Base-by-base conservation (phyloP, 441 rosid species). In the Populus hybrid region DNA sequence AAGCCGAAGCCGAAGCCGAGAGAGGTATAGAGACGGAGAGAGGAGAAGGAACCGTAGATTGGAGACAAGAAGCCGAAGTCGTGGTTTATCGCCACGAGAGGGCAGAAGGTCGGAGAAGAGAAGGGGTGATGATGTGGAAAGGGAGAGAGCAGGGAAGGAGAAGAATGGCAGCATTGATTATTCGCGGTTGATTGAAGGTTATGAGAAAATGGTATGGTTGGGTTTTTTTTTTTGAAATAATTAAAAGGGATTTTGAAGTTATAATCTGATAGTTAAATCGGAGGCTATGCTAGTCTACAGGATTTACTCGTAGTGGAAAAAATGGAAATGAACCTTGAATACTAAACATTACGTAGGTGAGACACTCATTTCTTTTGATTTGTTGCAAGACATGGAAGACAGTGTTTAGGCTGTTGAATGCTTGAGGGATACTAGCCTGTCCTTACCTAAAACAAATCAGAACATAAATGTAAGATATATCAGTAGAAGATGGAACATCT, bases 151-250 rank as follows among this genome's bases (percentile, higher is more conserved):
- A 5, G 75, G 73, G 72, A 84, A 87, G 82, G 76, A 21, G 67
- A 83, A 30, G 70, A 86, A 78, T 73, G 76, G 38, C 63, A 80
- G 71, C 78, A 78, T 81, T 76, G 91, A 95, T 87, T 93, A 89
- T 81, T 85, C 93, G 10, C 83, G 78, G 67, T 78, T 89, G 75
- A 90, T 95, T 77, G 77, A 85, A 61, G 95, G 95, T 80, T 94
- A 89, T 75, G 92, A 90, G 72, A 86, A 82, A 26, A 89, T 94
- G 98, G 98, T 94, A 81, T 8, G 73, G 1, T 0, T 72, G 9
- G 18, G 20, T 67, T n/a, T 42, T 38, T 20, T 46, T 28, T 34
- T 5, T 40, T 40, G 2, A 46, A 14, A 46, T 46, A 46, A 46
- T 46, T 46, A 14, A 12, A 46, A 46, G 18, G 20, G 57, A 20